Evolutionary conservation across 2,329 filamentous ascomycete species (phyloP), one percentile per base, ranked within the genome.

Genomic region (Chaetomium olivaceum): DNA sequence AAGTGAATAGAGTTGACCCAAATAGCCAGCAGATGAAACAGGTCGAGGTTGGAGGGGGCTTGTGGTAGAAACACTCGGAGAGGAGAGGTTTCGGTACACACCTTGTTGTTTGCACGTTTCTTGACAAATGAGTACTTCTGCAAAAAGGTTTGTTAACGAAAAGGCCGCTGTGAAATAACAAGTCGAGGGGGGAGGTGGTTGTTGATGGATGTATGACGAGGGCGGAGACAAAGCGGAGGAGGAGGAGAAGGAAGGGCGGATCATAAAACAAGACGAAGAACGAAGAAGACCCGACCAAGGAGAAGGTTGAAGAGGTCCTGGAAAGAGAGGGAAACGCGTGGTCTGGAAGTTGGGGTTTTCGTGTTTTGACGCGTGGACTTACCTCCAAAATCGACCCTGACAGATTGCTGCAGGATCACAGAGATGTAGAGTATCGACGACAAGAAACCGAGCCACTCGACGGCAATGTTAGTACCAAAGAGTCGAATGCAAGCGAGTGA

Each of bases 401-500:
- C 36, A 48, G 43, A 50, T 50, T 36, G 66, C 16, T 46, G 36
- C 55, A 48, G 56, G 58, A 51, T 64, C 60, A 61, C 65, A 63
- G 54, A 66, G 66, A 64, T 64, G 64, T 25, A 64, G 61, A n/a
- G 64, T 29, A 62, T 60, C 51, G 56, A 64, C 19, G 63, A 72
- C 67, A 71, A 70, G 72, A 73, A 73, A 73, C 62, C 71, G 71
- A 69, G 70, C 55, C 65, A 69, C 73, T 73, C 74, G 73, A 76
- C 71, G 74, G 74, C 77, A 77, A 80, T 78, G 79, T 77, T 79
- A 79, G 77, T 81, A 81, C 82, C 83, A 84, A 80, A 81, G 80
- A 78, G 77, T 77, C 76, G 79, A 80, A 83, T 85, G 81, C 80
- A 83, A 86, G 82, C 80, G 82, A 85, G 80, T 75, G 80, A 68